Base-by-base conservation (phyloP, 2,329 filamentous ascomycete genomes). In the Colletotrichum eleusines region DNA sequence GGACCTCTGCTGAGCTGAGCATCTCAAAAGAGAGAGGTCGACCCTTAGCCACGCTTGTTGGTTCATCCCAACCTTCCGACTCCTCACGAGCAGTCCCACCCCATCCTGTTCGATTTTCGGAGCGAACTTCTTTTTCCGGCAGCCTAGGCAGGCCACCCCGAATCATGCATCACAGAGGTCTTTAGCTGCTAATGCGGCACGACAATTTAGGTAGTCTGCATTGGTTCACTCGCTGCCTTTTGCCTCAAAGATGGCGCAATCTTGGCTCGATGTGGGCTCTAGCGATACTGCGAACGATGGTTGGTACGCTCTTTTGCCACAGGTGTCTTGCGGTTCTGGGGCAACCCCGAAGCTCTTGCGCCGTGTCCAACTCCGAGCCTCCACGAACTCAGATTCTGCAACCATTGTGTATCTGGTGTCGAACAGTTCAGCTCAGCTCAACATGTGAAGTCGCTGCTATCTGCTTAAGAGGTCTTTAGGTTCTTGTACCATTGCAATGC, bases 81-180 rank as follows among this genome's bases (percentile, higher is more conserved):
- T 51, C 46, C 28, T 20, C 16, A 33, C 16, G 18, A 18, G 28
- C 8, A 40, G 46, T 40, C 20, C n/a, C 9, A 54, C 26, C 28
- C 54, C 54, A n/a, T 40, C 16, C 35, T 62, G 28, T 14, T 38
- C 35, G 26, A 55, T 20, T n/a, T 2, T 46, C 67, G 67, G 67
- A 38, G 63, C 16, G 62, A n/a, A 40, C 57, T 59, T 51, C 63
- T 62, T 65, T 8, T 67, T 62, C 42, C 33, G 64, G 57, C 16
- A 8, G 57, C 42, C 51, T 46, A 53, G 63, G 26, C 5, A 53
- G 28, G 9, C n/a, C 33, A 57, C 23, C 35, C 26, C 28, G 26
- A 58, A 16, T 23, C 14, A 20, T 55, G 40, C 42, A 61, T 57
- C 20, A 14, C 16, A 50, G 55, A 57, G 42, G 44, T 18, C 26